These are phyloP conservation scores for Termitomyces sp. DNA, from an alignment of 768 basidiomycete species.

Conservation along the genomic window DNA sequence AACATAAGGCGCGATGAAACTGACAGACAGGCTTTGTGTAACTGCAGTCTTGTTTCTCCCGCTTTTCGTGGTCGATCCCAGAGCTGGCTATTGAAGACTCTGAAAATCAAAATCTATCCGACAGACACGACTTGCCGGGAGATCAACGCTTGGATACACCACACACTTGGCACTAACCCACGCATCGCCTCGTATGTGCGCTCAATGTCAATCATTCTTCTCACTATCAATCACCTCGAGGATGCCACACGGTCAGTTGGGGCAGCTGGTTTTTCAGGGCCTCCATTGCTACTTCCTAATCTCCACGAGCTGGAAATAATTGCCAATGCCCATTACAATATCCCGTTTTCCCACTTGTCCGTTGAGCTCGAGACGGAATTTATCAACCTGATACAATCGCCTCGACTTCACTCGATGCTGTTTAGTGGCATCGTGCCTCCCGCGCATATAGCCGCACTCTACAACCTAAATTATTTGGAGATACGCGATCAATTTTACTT, in stretches of 20 bases:
- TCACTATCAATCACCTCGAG: not conserved
- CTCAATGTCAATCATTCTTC: not conserved
- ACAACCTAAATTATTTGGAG: not conserved
- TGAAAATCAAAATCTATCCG: not conserved
- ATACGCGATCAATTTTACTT: not conserved
- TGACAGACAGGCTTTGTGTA: not conserved
- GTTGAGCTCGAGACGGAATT: not conserved
- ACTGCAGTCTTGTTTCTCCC: not conserved
- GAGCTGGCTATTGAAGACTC: not conserved
- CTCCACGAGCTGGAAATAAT: not conserved
- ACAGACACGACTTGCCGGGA: not conserved
- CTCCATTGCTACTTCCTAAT: not conserved
- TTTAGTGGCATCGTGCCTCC: not conserved
- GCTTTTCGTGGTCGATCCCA: not conserved
- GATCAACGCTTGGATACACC: not conserved
- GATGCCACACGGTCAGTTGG: not conserved
- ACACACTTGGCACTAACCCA: not conserved
- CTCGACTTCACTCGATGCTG: not conserved
- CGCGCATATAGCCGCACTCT: not conserved
- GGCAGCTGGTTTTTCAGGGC: not conserved
- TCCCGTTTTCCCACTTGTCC: not conserved
- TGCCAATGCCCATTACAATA: not conserved
- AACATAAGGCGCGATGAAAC: not conserved
- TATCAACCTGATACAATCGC: not conserved
- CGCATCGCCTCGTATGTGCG: not conserved